Conservation (phyloP, 768 basidiomycete species). For the Stropharia rugosoannulata region DNA sequence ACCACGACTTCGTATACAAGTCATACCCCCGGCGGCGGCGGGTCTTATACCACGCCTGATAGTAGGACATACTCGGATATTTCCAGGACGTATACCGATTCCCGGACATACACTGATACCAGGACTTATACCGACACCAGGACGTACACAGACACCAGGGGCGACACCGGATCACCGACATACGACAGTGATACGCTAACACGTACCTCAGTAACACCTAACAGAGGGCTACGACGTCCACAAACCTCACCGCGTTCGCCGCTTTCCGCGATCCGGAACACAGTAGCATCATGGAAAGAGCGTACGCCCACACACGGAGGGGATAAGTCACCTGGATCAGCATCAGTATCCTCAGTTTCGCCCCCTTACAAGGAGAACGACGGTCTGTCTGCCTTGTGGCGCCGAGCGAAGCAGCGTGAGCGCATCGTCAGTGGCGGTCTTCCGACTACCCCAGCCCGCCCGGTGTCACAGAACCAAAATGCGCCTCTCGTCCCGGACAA, state of each 20-base stretch:
- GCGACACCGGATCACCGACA: slow-evolving; percentile 8
- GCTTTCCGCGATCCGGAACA: slow-evolving; percentile 71
- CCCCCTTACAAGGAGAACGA: slow-evolving; percentile 34
- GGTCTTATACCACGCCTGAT: slow-evolving; percentile 29
- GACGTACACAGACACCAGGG: slow-evolving; percentile 14
- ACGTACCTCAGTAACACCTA: slow-evolving; percentile 42
- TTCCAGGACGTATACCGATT: slow-evolving; percentile 20
- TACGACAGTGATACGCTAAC: slow-evolving; percentile 36
- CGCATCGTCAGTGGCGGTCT: slow-evolving; percentile 22
- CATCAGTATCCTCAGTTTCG: slow-evolving; percentile 36
- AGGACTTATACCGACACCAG: slow-evolving; percentile 31
- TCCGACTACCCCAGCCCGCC: slow-evolving; percentile 22
- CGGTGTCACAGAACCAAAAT: slow-evolving; percentile 15
- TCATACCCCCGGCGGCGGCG: slow-evolving; percentile 23
- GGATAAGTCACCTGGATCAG: slow-evolving; percentile 3
- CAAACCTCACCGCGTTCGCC: slow-evolving; percentile 71
- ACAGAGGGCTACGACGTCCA: slow-evolving; percentile 58
- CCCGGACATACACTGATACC: slow-evolving; percentile 15
- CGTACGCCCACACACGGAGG: slow-evolving; percentile 37
- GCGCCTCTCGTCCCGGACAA: slow-evolving; percentile 15
- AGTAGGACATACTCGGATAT: slow-evolving; percentile 39
- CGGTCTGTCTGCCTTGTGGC: slow-evolving; percentile 52
- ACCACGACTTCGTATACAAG: slow-evolving; percentile 24
- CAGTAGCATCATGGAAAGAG: slow-evolving; percentile 81
- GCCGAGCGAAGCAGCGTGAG: slow-evolving; percentile 34